Base-by-base conservation (phyloP, 1,284 basidiomycete species). In the Agaricales sp. region DNA sequence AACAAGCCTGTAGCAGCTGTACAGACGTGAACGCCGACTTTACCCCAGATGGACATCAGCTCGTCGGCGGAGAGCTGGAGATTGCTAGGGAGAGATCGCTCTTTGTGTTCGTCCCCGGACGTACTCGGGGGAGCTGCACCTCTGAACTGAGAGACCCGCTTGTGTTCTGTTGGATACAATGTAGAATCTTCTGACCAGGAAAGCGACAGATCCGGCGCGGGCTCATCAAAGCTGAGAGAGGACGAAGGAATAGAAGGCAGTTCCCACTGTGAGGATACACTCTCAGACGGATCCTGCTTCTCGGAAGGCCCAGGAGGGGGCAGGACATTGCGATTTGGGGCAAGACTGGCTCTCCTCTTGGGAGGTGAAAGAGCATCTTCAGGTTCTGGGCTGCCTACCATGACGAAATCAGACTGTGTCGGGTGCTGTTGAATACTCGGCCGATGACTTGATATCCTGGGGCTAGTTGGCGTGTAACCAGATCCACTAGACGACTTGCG, bases 11-110 rank as follows among this genome's bases (percentile, higher is more conserved):
- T 74, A 0, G 91, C 88, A 0, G 76, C 73, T 54, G 87, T 80
- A 56, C 79, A 77, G 1, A 96, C 69, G 50, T 80, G 78, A 1
- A 82, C 75, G 12, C 93, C 93, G 8, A 91, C 75, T 23, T 79
- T 76, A 2, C 78, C 75, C 69, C 85, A 87, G 14, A 90, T 69
- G 1, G 73, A 69, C 56, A 80, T 77, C 43, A 94, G 70, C 26
- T 88, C 81, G 43, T 87, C 82, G 0, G 74, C 51, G 19, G 74
- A 67, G 38, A 78, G 58, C 3, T 66, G 61, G 18, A 61, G 55
- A 3, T 70, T 68, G 19, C 55, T 51, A 14, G 53, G 47, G 44
- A 41, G 16, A 30, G 26, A 30, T 30, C 14, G 26, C 14, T 54
- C 55, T 41, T 52, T 45, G 20, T 58, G 53, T 47, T 49, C 6